Evolutionary conservation across 805 yeast species (phyloP).

Genomic region (Starmerella sp.): DNA sequence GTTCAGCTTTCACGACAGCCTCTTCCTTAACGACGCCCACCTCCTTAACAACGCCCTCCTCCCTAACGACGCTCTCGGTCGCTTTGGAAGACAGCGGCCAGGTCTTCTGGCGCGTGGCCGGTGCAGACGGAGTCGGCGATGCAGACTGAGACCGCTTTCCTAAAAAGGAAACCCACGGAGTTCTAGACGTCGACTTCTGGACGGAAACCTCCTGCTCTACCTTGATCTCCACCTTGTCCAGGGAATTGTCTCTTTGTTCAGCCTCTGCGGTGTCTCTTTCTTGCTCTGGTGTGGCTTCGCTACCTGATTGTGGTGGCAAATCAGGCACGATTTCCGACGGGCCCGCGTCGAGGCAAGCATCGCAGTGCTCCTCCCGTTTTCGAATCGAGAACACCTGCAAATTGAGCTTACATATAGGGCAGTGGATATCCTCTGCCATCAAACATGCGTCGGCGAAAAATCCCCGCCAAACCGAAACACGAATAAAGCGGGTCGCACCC

Average conservation of each 20-base stretch:
- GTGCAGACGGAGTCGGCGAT: not conserved
- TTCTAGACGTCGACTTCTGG: not conserved
- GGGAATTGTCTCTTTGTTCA: not conserved
- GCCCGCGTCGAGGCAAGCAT: conserved; percentile 21
- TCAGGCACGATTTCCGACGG: not conserved
- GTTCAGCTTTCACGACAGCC: not conserved
- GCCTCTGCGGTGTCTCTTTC: not conserved
- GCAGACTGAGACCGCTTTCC: not conserved
- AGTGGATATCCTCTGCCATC: conserved; percentile 11
- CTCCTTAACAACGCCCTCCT: too few species aligned
- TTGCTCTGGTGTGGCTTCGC: not conserved
- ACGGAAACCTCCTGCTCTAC: not conserved
- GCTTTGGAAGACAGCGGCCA: not conserved
- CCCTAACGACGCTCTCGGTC: not conserved
- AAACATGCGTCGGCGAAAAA: not conserved
- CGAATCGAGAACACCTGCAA: conserved; percentile 15
- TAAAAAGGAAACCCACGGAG: not conserved
- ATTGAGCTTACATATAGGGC: conserved; percentile 23
- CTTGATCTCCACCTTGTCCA: not conserved
- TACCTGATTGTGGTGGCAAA: not conserved
- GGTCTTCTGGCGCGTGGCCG: not conserved
- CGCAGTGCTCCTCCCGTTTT: conserved; percentile 27
- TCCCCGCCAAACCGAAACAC: not conserved
- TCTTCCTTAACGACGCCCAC: too few species aligned
- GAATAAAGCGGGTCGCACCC: not conserved